Conservation (phyloP, 352 stramenopile species). For the Thraustochytrium sp. region DNA sequence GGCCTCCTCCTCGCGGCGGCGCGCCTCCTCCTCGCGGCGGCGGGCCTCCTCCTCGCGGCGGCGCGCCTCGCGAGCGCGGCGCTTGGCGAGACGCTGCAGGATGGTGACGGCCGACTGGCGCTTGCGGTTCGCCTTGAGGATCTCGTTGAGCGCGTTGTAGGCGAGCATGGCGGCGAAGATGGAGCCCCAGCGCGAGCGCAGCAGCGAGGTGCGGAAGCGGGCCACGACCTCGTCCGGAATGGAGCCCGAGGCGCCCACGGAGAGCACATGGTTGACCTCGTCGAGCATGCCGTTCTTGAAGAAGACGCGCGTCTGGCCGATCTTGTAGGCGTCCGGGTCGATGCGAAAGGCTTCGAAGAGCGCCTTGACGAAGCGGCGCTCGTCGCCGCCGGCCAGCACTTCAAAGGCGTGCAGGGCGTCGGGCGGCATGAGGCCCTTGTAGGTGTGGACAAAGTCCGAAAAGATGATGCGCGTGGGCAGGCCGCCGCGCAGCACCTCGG, state of each 20-base stretch:
- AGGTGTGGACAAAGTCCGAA: neutral
- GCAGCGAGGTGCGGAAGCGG: neutral
- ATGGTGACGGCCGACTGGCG: conserved; percentile 16
- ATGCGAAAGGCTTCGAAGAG: conserved; percentile 27
- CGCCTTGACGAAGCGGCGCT: conserved; percentile 33
- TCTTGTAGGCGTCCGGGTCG: conserved; percentile 22
- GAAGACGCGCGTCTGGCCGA: conserved; percentile 39
- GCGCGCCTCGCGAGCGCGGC: neutral
- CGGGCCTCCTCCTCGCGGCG: neutral
- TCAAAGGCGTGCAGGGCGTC: neutral
- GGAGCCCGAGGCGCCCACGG: neutral
- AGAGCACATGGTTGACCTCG: neutral
- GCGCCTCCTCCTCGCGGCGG: neutral
- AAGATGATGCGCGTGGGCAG: conserved; percentile 18
- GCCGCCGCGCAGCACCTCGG: conserved; percentile 27
- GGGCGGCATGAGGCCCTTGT: neutral
- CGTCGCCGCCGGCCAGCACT: neutral
- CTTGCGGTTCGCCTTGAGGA: neutral
- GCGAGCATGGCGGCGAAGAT: neutral
- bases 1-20: neutral
- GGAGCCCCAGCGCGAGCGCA: neutral
- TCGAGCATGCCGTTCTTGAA: conserved; percentile 38
- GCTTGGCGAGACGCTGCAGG: neutral
- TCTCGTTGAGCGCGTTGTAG: neutral
- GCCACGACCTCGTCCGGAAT: neutral